Percentiles rank a stretch among this genome's conserved stretches.
Conservation (phyloP, 345 rosid species). For the Passiflora organensis region DNA sequence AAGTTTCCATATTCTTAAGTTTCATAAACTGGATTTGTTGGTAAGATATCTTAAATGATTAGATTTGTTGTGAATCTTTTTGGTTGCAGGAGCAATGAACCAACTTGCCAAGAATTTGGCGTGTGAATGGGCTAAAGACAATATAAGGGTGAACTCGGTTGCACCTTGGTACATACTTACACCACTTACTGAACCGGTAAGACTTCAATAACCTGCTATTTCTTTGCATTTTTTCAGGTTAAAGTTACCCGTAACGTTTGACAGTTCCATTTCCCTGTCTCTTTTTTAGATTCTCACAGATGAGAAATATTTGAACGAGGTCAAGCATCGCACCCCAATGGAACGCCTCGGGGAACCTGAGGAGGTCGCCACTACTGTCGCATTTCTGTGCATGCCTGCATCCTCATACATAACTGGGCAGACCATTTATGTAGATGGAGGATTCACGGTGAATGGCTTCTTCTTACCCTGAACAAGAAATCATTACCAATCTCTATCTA, state of each 20-base stretch:
- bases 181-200: background rate
- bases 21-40: background rate
- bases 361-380: background rate
- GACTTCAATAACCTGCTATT: background rate
- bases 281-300: background rate
- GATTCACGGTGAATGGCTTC: constrained; percentile 39
- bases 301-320: background rate
- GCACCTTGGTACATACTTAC: background rate
- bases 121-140: constrained; percentile 1
- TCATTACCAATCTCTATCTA: too few relatives aligned
- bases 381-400: background rate
- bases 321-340: background rate
- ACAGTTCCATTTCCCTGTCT: background rate
- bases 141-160: background rate
- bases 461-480: background rate
- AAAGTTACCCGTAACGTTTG: background rate
- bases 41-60: background rate
- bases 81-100: background rate
- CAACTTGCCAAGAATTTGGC: constrained; percentile 1
- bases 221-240: background rate
- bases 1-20: background rate
- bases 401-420: constrained; percentile 57
- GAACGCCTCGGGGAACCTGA: background rate
- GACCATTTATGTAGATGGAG: constrained; percentile 61
- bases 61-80: background rate